Percentiles rank a stretch among this genome's conserved stretches.
Evolutionary conservation across 176 grass and related monocot species (phyloP).

Genomic region (Phragmites australis): DNA sequence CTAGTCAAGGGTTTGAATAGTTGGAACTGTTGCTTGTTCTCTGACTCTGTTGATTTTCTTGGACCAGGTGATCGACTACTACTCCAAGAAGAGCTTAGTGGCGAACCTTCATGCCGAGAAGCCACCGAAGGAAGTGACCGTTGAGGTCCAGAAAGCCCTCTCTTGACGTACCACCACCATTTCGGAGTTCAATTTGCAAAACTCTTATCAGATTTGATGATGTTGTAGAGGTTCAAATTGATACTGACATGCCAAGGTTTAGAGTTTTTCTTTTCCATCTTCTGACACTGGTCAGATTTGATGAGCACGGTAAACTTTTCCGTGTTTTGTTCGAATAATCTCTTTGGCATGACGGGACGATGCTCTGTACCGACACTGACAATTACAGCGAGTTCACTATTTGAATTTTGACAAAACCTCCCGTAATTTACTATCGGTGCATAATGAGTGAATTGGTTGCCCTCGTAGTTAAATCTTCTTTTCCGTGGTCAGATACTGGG

Average conservation of each 20-base stretch:
- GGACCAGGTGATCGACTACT: conserved; percentile 68
- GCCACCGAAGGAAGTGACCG: conserved; percentile 58
- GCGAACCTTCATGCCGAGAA: conserved; percentile 72
- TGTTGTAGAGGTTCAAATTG: conserved; percentile 35
- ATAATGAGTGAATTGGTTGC: not conserved
- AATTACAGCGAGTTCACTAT: not conserved
- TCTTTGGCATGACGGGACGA: conserved; percentile 1
- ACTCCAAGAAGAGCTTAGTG: conserved; percentile 61
- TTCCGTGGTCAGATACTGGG: no score
- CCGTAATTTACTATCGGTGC: not conserved
- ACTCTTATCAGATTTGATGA: not conserved
- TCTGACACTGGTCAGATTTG: conserved; percentile 30
- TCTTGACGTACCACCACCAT: conserved; percentile 39
- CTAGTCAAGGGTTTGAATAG: not conserved
- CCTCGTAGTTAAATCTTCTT: no score
- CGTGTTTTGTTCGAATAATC: conserved; percentile 47
- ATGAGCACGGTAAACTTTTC: conserved; percentile 22
- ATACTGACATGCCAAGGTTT: conserved; percentile 43
- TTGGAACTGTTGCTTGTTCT: not conserved
- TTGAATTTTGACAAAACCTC: not conserved
- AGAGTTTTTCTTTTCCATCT: conserved; percentile 12
- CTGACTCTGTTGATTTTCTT: not conserved
- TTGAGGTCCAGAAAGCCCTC: conserved; percentile 58
- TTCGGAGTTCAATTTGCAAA: conserved; percentile 7
- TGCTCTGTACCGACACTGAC: conserved; percentile 25